phyloP scores from a whole-genome alignment of 805 yeast genomes.

The Grigorovia humatica region DNA sequence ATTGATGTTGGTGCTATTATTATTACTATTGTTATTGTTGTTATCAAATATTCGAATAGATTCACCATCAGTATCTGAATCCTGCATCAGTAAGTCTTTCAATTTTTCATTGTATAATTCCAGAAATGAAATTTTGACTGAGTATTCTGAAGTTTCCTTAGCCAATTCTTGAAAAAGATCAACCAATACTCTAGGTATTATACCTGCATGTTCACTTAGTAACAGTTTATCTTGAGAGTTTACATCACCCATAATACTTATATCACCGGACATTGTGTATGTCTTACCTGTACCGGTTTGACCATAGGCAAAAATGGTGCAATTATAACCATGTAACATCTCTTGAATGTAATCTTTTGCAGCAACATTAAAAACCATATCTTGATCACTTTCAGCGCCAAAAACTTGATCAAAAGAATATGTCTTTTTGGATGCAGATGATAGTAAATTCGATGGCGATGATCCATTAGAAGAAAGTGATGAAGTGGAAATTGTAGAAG shows the following conservation, averaged over 20 bases:
- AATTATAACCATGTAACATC: slow-evolving; percentile 60
- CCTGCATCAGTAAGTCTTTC: slow-evolving; percentile 45
- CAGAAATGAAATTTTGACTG: slow-evolving; percentile 63
- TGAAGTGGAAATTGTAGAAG: background rate
- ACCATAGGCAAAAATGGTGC: slow-evolving; percentile 77
- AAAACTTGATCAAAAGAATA: slow-evolving; percentile 69
- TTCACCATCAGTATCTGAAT: slow-evolving; percentile 30
- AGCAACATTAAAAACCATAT: slow-evolving; percentile 50
- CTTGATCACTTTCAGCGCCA: slow-evolving; percentile 74
- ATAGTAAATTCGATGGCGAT: slow-evolving; percentile 3
- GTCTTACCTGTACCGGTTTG: slow-evolving; percentile 87
- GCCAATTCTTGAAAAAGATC: slow-evolving; percentile 43
- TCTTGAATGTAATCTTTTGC: slow-evolving; percentile 53
- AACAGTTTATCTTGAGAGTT: slow-evolving; percentile 19
- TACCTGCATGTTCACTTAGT: slow-evolving; percentile 43
- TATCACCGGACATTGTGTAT: slow-evolving; percentile 62
- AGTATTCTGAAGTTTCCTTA: slow-evolving; percentile 36
- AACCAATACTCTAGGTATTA: slow-evolving; percentile 50
- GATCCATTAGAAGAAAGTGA: background rate
- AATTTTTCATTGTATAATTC: slow-evolving; percentile 80
- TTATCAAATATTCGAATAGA: slow-evolving; percentile 43
- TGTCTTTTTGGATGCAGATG: slow-evolving; percentile 33
- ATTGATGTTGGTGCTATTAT: background rate
- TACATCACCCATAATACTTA: slow-evolving; percentile 32
- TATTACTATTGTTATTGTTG: slow-evolving; percentile 6